Base-by-base conservation (phyloP, 2,329 filamentous ascomycete genomes). In the Capronia americana region DNA sequence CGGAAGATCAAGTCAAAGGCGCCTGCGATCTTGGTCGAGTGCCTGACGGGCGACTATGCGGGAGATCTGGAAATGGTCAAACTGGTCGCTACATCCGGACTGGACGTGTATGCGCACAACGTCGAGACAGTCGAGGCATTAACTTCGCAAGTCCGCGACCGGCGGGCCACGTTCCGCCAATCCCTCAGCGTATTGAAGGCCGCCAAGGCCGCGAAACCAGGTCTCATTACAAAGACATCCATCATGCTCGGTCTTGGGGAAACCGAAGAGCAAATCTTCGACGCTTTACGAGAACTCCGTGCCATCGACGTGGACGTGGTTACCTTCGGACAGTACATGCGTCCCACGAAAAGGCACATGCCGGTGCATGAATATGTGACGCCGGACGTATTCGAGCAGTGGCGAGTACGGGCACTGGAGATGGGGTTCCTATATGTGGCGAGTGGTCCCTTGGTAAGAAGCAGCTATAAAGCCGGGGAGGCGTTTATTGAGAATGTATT, bases 241-340 rank as follows among this genome's bases (percentile, higher is more conserved):
- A 88, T 99, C 70, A 99, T 99, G 95, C 85, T 99, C 26, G 95
- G 95, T 3, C 81, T 99, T 4, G 95, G 95, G 12, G 95, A 99
- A 84, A 93, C 89, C 28, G 93, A 98, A 74, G 86, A 91, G 20
- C 91, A 98, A 80, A 79, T 99, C 0, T 90, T 88, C 86, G 87
- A 91, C 69, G 88, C 94, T 0, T 80, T 98, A 66, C 86, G 84
- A 77, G 92, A 96, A 77, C 85, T 99, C 12, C 87, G 95, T 65
- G 89, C 89, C 71, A 86, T 88, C 65, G 83, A 91, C 67, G 93
- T 97, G 54, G 95, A 99, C 73, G 92, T 99, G 12, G 93, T 99
- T 65, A 99, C 95, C 0, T 99, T 99, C 73, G 95, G 95, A n/a
- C 95, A 99, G 83, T 99, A 99, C 83, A 99, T 99, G 95, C 92